phyloP scores from a whole-genome alignment of 108 stramenopile species.

The Cylindrotheca fusiformis region DNA sequence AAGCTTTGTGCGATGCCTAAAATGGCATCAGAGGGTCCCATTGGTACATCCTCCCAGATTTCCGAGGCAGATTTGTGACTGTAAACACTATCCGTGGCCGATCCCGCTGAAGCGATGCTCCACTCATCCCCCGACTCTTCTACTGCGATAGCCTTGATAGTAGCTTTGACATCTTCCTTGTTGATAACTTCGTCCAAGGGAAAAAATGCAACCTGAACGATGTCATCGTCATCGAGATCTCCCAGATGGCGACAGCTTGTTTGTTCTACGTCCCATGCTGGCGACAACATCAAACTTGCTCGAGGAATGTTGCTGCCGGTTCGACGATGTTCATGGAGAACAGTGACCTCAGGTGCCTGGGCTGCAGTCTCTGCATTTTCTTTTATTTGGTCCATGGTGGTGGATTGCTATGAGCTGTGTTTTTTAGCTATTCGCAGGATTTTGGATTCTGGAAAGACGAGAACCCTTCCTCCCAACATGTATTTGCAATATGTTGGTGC shows the following conservation, averaged over 20 bases:
- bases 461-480: too few relatives aligned
- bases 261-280: slow-evolving; percentile 3
- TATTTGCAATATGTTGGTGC: too few relatives aligned
- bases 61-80: slow-evolving; percentile 4
- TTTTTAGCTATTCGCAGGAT: too few relatives aligned
- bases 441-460: too few relatives aligned
- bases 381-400: too few relatives aligned
- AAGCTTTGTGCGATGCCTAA: slow-evolving; percentile 85
- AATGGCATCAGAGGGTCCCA: slow-evolving; percentile 89
- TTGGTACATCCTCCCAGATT: slow-evolving; percentile 59
- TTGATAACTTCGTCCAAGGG: not conserved
- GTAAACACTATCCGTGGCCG: not conserved
- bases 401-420: too few relatives aligned
- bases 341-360: too few relatives aligned
- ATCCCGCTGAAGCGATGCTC: not conserved
- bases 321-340: too few relatives aligned
- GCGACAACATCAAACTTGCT: slow-evolving; percentile 2
- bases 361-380: too few relatives aligned
- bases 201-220: slow-evolving; percentile 11
- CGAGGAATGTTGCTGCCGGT: slow-evolving; percentile 13
- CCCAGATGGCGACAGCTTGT: slow-evolving; percentile 7
- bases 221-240: slow-evolving; percentile 18
- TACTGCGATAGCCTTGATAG: too few relatives aligned
- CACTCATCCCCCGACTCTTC: slow-evolving; percentile 2
- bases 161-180: not conserved